Evolutionary conservation across 2,329 filamentous ascomycete genomes (phyloP).

Genomic region (Aspergillus sp.): DNA sequence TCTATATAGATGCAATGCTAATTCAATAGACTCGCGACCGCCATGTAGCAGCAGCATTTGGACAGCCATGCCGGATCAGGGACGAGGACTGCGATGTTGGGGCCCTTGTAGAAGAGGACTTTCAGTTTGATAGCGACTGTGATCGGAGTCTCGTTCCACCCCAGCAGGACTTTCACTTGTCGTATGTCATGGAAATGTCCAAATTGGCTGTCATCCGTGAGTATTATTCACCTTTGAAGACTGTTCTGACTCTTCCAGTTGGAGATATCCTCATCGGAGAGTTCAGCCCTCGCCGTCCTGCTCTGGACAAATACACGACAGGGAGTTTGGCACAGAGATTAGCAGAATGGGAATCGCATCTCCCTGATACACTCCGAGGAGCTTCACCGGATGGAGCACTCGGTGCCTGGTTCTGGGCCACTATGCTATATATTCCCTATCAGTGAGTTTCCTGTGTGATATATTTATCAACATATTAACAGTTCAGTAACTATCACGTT

Average conservation of each 20-base stretch:
- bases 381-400: not conserved
- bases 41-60: conserved; percentile 24
- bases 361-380: not conserved
- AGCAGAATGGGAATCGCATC: not conserved
- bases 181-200: not conserved
- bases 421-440: not conserved
- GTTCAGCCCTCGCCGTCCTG: not conserved
- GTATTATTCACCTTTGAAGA: not conserved
- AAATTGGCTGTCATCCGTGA: not conserved
- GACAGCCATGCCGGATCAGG: conserved; percentile 26
- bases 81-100: conserved; percentile 28
- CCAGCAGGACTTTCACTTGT: not conserved
- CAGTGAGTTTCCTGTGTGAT: not conserved
- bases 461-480: not conserved
- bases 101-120: conserved; percentile 11
- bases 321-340: not conserved
- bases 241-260: not conserved
- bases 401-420: not conserved
- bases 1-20: too few relatives aligned
- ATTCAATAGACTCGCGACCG: conserved; percentile 24
- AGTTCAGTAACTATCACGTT: not conserved
- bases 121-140: not conserved
- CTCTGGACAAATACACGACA: not conserved
- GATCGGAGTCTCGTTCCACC: not conserved
- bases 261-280: not conserved